A percentile compares a stretch with the other conserved stretches of the same genome.
phyloP scores from a whole-genome alignment of 2,329 filamentous ascomycete genomes.

The Fonsecaea erecta region DNA sequence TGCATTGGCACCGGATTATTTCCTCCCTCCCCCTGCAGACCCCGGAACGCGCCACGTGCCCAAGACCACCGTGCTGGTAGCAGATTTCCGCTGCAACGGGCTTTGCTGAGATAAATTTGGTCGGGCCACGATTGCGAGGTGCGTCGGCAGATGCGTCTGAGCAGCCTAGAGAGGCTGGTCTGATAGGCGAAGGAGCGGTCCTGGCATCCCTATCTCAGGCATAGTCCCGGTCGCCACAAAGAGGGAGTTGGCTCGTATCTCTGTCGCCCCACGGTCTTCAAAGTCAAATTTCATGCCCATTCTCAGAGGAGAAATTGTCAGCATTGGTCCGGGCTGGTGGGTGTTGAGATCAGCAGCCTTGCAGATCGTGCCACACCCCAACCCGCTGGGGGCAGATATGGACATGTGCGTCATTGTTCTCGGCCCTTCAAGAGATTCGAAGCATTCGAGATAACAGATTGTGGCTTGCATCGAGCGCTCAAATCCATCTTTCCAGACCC shows the following conservation, averaged over 20 bases:
- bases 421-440: not conserved
- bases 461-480: constrained; percentile 18
- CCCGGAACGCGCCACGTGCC: constrained; percentile 14
- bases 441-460: constrained; percentile 13
- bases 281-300: constrained; percentile 9
- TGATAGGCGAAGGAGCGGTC: constrained; percentile 11
- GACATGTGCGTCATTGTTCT: constrained; percentile 15
- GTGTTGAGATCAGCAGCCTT: constrained; percentile 1
- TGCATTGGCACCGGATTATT: not conserved
- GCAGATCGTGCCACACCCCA: not conserved
- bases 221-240: not conserved
- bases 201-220: constrained; percentile 3
- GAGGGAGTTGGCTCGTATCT: constrained; percentile 3
- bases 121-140: not conserved
- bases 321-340: not conserved
- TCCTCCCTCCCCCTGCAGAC: not conserved
- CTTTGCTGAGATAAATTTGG: not conserved
- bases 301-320: constrained; percentile 7
- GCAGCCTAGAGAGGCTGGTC: constrained; percentile 1
- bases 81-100: not conserved
- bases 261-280: not conserved
- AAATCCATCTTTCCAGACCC: constrained; percentile 9
- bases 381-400: not conserved
- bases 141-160: not conserved
- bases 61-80: constrained; percentile 6